Evolutionary conservation across 495 filamentous ascomycete species (phyloP).

Genomic region (Penicillium bialowiezense): DNA sequence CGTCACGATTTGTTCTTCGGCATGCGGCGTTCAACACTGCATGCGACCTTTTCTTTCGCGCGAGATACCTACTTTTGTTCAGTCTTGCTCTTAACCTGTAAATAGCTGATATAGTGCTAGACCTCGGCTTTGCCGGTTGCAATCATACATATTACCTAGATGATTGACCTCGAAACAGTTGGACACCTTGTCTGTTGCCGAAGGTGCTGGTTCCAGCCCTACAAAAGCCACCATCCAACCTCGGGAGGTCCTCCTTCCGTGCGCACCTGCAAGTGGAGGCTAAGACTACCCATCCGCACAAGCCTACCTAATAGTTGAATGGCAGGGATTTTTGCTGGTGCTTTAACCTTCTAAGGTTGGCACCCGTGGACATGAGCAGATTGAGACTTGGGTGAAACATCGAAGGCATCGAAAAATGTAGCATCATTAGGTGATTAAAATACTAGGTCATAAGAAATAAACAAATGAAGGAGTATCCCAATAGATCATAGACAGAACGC

Average conservation of each 20-base stretch:
- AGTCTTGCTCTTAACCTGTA: not conserved
- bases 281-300: too few species aligned
- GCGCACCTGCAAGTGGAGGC: too few species aligned
- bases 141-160: too few species aligned
- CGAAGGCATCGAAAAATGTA: not conserved
- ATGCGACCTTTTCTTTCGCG: constrained; percentile 1
- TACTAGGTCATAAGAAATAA: not conserved
- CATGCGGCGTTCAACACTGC: constrained; percentile 6
- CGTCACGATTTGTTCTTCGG: not conserved
- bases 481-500: not conserved
- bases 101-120: not conserved
- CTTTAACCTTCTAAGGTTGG: too few species aligned
- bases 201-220: too few species aligned
- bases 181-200: too few species aligned
- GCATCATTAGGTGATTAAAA: not conserved
- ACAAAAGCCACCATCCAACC: too few species aligned
- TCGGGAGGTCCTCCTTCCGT: too few species aligned
- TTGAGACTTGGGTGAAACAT: too few species aligned
- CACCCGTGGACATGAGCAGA: too few species aligned
- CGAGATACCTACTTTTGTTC: constrained; percentile 4
- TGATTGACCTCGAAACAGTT: not conserved
- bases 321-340: too few species aligned
- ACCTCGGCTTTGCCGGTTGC: not conserved
- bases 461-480: not conserved
- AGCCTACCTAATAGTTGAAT: too few species aligned